A percentile compares a stretch with the other conserved stretches of the same genome.
phyloP scores from a whole-genome alignment of 2,329 filamentous ascomycete genomes.

The Fusarium sambucinum region DNA sequence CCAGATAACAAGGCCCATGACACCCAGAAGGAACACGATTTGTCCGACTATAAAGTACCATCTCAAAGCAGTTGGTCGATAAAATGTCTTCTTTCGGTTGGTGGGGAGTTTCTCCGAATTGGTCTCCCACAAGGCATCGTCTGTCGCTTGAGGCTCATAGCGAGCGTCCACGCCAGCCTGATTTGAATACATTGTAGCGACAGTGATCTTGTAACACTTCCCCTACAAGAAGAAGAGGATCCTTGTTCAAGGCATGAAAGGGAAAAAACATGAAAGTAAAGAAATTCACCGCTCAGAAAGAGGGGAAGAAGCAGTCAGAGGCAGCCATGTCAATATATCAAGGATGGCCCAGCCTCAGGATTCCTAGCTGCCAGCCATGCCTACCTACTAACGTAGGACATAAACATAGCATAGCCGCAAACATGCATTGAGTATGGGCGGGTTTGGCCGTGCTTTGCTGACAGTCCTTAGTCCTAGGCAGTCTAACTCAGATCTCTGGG shows the following conservation, averaged over 20 bases:
- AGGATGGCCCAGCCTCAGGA: constrained; percentile 15
- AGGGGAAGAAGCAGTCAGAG: neutral
- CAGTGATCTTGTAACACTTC: constrained; percentile 1
- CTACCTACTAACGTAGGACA: neutral
- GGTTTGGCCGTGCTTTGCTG: constrained; percentile 7
- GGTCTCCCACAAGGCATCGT: constrained; percentile 42
- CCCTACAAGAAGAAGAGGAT: neutral
- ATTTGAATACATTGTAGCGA: constrained; percentile 36
- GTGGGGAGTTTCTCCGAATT: constrained; percentile 28
- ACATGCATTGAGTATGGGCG: neutral
- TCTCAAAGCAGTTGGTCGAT: constrained; percentile 44
- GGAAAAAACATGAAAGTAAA: constrained; percentile 1
- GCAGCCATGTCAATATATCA: neutral
- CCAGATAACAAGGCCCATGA: constrained; percentile 44
- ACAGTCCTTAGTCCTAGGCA: neutral
- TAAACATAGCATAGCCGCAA: neutral
- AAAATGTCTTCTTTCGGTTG: constrained; percentile 34
- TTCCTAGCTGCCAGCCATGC: constrained; percentile 2
- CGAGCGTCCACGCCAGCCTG: constrained; percentile 36
- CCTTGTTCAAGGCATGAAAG: neutral
- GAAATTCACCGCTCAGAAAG: neutral
- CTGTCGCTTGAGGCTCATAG: constrained; percentile 44
- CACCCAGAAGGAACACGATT: constrained; percentile 33
- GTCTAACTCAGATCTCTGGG: neutral
- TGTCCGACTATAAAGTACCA: constrained; percentile 44